Evolutionary conservation across 345 rosid species (phyloP), one percentile per base, ranked within the genome.

Genomic region (Rhizophora mangle): DNA sequence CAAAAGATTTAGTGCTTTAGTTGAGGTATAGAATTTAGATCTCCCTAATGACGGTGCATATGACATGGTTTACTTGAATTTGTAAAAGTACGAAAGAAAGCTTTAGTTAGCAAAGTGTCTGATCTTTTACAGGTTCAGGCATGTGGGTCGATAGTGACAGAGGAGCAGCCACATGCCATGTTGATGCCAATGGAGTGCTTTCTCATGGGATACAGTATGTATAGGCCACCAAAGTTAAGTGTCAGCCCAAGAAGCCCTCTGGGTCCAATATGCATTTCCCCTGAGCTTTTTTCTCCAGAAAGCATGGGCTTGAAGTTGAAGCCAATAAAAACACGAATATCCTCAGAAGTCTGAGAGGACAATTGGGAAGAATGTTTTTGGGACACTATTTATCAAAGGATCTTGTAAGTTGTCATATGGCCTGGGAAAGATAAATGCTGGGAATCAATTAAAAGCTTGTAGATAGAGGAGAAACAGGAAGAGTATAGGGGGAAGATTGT

Each of bases 1-100:
- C 78, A 75, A 91, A 81, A 81, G 96, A 80, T 84, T 77, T 62
- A 82, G 89, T 15, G 99, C 99, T 62, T 88, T 92, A 66, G 97
- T 95, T 15, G 97, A 95, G 96, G 98, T 91, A 68, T 0, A 43
- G 19, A 43, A 43, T 43, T 43, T 43, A 3, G 19, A 43, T 13
- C 49, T 43, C 2, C 18, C 19, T 43, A 43, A 15, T 43, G 3
- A 43, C 13, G 49, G 37, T 60, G 54, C 53, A 73, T 11, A 76
- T 57, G 24, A 6, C 15, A 9, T 8, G 6, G 19, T 24, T 20
- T 26, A 37, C 61, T 49, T 18, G 67, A 60, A 46, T 55, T 39
- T 54, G 71, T 30, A 27, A 4, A 5, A 19, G 21, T 24, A 21
- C 21, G 62, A 73, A 22, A 53, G 11, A 18, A 31, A 22, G 18